phyloP scores from a whole-genome alignment of 2,329 filamentous ascomycete species.

The Teratosphaeria zuluensis region DNA sequence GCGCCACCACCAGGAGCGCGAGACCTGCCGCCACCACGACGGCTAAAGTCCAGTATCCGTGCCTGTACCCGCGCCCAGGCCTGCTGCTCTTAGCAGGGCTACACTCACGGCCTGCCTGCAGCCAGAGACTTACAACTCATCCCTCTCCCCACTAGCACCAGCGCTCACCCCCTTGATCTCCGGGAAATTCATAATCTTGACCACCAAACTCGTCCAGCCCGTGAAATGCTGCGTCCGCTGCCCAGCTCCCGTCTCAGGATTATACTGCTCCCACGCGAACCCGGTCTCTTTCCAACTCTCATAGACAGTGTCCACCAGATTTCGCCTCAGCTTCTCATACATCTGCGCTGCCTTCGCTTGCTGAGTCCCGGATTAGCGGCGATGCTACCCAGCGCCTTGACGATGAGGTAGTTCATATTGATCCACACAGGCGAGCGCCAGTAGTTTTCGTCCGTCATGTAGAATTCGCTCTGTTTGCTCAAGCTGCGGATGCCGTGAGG shows the following conservation, averaged over 20 bases:
- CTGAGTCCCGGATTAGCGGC: constrained; percentile 56
- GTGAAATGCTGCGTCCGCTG: constrained; percentile 97
- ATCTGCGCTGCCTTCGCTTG: constrained; percentile 58
- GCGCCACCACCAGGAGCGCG: background rate
- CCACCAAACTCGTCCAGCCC: constrained; percentile 95
- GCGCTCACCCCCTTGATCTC: constrained; percentile 40
- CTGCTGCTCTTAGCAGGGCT: background rate
- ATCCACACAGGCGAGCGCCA: constrained; percentile 95
- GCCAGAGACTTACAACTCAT: constrained; percentile 35
- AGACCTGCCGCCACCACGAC: background rate
- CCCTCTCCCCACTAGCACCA: constrained; percentile 26
- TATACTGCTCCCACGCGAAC: constrained; percentile 98
- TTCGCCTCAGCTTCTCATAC: constrained; percentile 68
- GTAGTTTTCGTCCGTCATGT: constrained; percentile 91
- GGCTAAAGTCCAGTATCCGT: background rate
- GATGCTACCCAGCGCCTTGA: constrained; percentile 63
- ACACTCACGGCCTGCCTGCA: background rate
- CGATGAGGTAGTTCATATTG: constrained; percentile 84
- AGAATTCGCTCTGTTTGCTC: constrained; percentile 72
- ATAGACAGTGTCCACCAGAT: constrained; percentile 82
- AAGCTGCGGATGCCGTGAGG: constrained; percentile 79
- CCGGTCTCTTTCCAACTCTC: constrained; percentile 81
- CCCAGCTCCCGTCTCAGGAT: constrained; percentile 83
- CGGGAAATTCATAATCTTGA: constrained; percentile 95
- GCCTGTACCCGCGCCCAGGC: background rate